Percentiles rank a stretch among this genome's conserved stretches.
phyloP scores from a whole-genome alignment of 768 basidiomycete genomes.

The Naematelia aurantialba region DNA sequence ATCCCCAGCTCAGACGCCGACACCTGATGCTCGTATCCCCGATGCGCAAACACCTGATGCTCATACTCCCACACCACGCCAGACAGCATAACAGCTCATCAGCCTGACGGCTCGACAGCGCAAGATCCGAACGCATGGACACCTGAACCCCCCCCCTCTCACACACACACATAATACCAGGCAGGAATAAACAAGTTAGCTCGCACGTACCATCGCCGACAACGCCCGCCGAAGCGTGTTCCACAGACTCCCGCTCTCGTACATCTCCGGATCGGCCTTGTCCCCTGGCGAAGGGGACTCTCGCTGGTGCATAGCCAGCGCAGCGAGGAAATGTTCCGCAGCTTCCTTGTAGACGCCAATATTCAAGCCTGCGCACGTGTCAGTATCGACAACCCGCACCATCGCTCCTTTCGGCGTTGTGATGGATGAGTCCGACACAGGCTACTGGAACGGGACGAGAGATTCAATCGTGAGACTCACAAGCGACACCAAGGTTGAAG shows the following conservation, averaged over 20 bases:
- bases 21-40: too few relatives aligned
- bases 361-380: constrained; percentile 66
- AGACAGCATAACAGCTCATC: too few relatives aligned
- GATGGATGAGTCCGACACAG: constrained; percentile 7
- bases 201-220: constrained; percentile 65
- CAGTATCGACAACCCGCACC: too few relatives aligned
- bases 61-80: too few relatives aligned
- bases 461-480: too few relatives aligned
- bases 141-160: too few relatives aligned
- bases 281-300: neutral
- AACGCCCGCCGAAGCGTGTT: constrained; percentile 79
- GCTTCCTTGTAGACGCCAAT: constrained; percentile 94
- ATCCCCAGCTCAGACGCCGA: too few relatives aligned
- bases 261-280: constrained; percentile 51
- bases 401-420: neutral
- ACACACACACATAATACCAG: neutral
- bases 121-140: too few relatives aligned
- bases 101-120: too few relatives aligned
- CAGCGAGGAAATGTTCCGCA: constrained; percentile 69
- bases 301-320: constrained; percentile 37
- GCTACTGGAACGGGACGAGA: constrained; percentile 2
- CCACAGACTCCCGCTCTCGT: constrained; percentile 83
- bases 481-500: constrained; percentile 96
- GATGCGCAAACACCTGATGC: too few relatives aligned
- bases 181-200: neutral